These are phyloP conservation scores for Gastrolobium bilobum DNA, from an alignment of 306 rosid species.

Conservation along the genomic window DNA sequence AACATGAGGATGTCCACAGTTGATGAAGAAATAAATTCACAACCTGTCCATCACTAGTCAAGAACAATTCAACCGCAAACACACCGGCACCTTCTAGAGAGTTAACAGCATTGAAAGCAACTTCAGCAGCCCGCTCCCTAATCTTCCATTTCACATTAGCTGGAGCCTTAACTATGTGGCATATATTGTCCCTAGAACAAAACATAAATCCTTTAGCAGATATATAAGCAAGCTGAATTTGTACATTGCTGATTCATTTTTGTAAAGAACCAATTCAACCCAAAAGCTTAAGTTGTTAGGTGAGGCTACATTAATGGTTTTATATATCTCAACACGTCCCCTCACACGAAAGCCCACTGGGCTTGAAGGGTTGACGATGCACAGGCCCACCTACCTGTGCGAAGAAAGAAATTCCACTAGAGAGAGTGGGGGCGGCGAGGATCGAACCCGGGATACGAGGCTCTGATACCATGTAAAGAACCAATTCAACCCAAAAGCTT, in stretches of 20 bases:
- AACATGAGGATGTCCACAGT: constrained; percentile 27
- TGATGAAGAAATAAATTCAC: constrained; percentile 37
- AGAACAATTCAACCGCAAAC: constrained; percentile 93
- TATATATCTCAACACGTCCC: too few relatives aligned
- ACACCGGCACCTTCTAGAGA: constrained; percentile 96
- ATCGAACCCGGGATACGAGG: too few relatives aligned
- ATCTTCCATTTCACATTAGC: constrained; percentile 80
- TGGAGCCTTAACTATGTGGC: constrained; percentile 90
- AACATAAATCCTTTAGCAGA: constrained; percentile 41
- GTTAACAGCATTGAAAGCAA: constrained; percentile 83
- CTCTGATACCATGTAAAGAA: too few relatives aligned
- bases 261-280: too few relatives aligned
- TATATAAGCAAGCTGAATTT: constrained; percentile 36
- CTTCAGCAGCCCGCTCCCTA: constrained; percentile 72
- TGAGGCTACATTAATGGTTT: too few relatives aligned
- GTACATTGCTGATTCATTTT: constrained; percentile 25
- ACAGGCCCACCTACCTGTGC: too few relatives aligned
- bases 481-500: too few relatives aligned
- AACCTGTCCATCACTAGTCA: constrained; percentile 85
- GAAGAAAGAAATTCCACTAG: too few relatives aligned
- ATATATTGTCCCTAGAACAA: constrained; percentile 82
- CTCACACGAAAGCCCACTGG: too few relatives aligned
- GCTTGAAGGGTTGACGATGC: too few relatives aligned
- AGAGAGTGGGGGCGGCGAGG: too few relatives aligned
- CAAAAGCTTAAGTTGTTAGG: too few relatives aligned